phyloP scores from a whole-genome alignment of 495 filamentous ascomycete species.

The Tuber indicum region DNA sequence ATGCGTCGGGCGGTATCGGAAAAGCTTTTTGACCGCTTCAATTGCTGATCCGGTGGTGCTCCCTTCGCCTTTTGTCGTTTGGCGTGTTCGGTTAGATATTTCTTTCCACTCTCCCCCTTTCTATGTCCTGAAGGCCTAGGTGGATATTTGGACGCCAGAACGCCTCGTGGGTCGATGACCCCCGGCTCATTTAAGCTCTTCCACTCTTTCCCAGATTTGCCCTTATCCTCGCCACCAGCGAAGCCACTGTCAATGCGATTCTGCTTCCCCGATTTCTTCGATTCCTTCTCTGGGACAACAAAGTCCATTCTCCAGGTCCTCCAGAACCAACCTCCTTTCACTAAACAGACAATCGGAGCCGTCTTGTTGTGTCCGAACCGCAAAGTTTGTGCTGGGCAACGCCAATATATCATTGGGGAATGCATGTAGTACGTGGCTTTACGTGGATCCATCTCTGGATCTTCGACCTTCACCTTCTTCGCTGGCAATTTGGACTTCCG shows the following conservation, averaged over 20 bases:
- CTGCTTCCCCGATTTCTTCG: neutral
- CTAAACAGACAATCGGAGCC: slow-evolving; percentile 28
- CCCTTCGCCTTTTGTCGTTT: slow-evolving; percentile 9
- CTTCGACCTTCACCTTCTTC: slow-evolving; percentile 26
- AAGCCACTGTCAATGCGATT: slow-evolving; percentile 33
- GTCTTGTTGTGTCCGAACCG: slow-evolving; percentile 26
- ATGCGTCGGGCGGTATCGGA: slow-evolving; percentile 12
- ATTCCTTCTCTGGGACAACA: slow-evolving; percentile 20
- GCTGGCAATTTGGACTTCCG: neutral
- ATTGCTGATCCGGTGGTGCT: slow-evolving; percentile 7
- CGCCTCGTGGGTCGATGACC: slow-evolving; percentile 36
- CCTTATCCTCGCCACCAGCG: slow-evolving; percentile 8
- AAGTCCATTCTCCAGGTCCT: slow-evolving; percentile 35
- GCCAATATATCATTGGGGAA: slow-evolving; percentile 23
- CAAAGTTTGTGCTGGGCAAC: slow-evolving; percentile 26
- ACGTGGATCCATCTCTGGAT: slow-evolving; percentile 28
- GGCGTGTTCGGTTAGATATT: slow-evolving; percentile 16
- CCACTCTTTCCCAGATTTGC: slow-evolving; percentile 7
- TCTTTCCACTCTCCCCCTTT: slow-evolving; percentile 27
- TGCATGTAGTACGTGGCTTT: slow-evolving; percentile 32
- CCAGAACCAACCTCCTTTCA: slow-evolving; percentile 32
- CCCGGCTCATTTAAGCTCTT: slow-evolving; percentile 35
- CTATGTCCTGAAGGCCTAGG: slow-evolving; percentile 11
- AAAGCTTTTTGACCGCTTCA: slow-evolving; percentile 16
- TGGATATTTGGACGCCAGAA: slow-evolving; percentile 29